phyloP scores from a whole-genome alignment of 1,139 yeast species.

The Geotrichum candidum region DNA sequence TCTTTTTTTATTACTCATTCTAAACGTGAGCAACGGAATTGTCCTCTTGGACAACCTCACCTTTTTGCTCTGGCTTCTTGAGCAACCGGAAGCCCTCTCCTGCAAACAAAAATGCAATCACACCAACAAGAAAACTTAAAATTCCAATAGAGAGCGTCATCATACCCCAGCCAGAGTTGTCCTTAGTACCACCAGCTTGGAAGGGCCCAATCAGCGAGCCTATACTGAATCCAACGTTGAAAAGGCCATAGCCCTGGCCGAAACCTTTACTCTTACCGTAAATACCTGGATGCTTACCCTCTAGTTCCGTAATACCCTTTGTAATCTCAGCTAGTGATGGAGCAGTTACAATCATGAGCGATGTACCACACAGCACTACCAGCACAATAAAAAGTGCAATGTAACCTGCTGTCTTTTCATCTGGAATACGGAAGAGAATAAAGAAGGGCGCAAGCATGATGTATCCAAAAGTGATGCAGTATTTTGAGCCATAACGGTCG shows the following conservation, averaged over 20 bases:
- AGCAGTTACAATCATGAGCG: slow-evolving; percentile 26
- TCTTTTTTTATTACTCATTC: no score
- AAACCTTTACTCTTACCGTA: slow-evolving; percentile 34
- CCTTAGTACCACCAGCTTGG: slow-evolving; percentile 29
- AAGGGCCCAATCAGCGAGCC: slow-evolving; percentile 36
- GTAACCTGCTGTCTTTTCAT: slow-evolving; percentile 25
- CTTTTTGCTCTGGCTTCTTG: background rate
- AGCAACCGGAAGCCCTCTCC: slow-evolving; percentile 25
- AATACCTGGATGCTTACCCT: slow-evolving; percentile 29
- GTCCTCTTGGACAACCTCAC: background rate
- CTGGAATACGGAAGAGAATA: slow-evolving; percentile 32
- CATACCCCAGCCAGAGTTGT: slow-evolving; percentile 28
- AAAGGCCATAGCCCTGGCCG: slow-evolving; percentile 37
- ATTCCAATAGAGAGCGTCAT: slow-evolving; percentile 28
- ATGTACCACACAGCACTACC: slow-evolving; percentile 29
- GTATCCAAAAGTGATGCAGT: slow-evolving; percentile 28
- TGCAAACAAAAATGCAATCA: slow-evolving; percentile 28
- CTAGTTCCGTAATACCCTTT: slow-evolving; percentile 26
- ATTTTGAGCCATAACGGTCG: slow-evolving; percentile 33
- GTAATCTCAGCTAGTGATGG: slow-evolving; percentile 34
- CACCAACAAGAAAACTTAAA: slow-evolving; percentile 22
- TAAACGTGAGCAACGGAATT: background rate
- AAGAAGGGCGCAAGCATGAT: slow-evolving; percentile 26
- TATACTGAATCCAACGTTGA: slow-evolving; percentile 33
- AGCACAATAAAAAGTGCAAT: slow-evolving; percentile 31